A percentile compares a stretch with the other conserved stretches of the same genome.
phyloP scores from a whole-genome alignment of 768 basidiomycete genomes.

The Mrakia frigida region DNA sequence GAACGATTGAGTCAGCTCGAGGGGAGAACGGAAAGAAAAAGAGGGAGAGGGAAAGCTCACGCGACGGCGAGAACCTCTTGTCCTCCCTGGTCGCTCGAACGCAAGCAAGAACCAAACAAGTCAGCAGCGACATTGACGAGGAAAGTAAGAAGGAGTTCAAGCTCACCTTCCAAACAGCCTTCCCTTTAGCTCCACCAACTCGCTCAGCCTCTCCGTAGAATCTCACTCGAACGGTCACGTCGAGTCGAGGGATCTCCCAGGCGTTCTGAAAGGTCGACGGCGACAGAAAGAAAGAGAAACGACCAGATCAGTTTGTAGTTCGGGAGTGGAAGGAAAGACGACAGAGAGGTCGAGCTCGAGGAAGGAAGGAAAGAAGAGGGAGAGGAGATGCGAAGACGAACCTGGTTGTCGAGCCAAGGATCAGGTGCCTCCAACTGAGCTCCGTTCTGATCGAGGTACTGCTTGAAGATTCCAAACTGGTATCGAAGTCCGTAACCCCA shows the following conservation, averaged over 20 bases:
- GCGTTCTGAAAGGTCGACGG: slow-evolving; percentile 49
- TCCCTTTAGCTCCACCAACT: slow-evolving; percentile 44
- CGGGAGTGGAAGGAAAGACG: background rate
- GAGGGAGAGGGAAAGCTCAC: background rate
- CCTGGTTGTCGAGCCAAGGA: slow-evolving; percentile 74
- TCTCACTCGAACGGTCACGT: slow-evolving; percentile 61
- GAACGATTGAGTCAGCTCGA: background rate
- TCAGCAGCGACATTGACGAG: too few species aligned
- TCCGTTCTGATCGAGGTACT: slow-evolving; percentile 38
- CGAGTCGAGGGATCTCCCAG: slow-evolving; percentile 50
- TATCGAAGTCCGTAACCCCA: slow-evolving; percentile 92
- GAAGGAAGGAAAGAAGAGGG: background rate
- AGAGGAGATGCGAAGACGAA: background rate
- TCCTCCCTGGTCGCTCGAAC: slow-evolving; percentile 55
- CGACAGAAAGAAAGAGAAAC: slow-evolving; percentile 64
- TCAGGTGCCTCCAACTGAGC: slow-evolving; percentile 51
- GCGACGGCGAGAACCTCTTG: slow-evolving; percentile 91
- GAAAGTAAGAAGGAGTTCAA: too few species aligned
- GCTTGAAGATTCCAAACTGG: slow-evolving; percentile 91
- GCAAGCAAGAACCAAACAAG: too few species aligned
- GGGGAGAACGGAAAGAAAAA: background rate
- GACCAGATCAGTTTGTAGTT: background rate
- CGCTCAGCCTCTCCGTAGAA: slow-evolving; percentile 83
- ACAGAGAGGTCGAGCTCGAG: too few species aligned
- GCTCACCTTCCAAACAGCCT: slow-evolving; percentile 46